phyloP scores from a whole-genome alignment of 164 flowering plant genomes.

The Magnolia changhungtana region DNA sequence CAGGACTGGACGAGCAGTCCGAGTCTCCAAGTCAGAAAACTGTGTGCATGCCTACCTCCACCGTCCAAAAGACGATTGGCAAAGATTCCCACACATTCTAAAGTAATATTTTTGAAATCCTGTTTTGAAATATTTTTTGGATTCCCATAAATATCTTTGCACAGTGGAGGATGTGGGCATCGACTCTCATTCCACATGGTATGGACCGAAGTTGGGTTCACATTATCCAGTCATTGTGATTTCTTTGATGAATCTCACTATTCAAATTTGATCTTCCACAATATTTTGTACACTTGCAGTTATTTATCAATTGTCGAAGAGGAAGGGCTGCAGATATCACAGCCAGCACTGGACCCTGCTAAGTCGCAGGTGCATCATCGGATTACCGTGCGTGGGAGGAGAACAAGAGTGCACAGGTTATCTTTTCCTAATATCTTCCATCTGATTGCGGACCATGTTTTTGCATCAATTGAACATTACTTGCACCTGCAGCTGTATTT shows the following conservation, averaged over 20 bases:
- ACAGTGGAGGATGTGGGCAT: no score
- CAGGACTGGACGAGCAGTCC: no score
- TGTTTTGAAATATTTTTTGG: no score
- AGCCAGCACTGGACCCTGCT: slow-evolving; percentile 80
- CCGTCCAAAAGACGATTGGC: no score
- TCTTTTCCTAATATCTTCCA: slow-evolving; percentile 4
- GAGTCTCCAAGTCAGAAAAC: no score
- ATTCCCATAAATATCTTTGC: no score
- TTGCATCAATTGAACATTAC: neutral
- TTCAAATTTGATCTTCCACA: neutral
- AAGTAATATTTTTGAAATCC: no score
- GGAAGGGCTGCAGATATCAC: slow-evolving; percentile 94
- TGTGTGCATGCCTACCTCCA: no score
- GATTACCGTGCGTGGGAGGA: slow-evolving; percentile 62
- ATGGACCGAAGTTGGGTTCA: no score
- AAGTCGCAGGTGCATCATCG: slow-evolving; percentile 82
- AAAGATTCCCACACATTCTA: no score
- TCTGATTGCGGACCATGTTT: neutral
- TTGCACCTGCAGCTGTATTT: neutral
- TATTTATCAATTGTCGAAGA: slow-evolving; percentile 65
- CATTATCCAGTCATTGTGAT: no score
- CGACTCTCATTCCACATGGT: no score
- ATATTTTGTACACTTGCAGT: slow-evolving; percentile 31
- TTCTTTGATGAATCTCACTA: neutral
- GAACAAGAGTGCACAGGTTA: slow-evolving; percentile 72